Conservation (phyloP, 352 stramenopile genomes). For the Phytophthora idaei region DNA sequence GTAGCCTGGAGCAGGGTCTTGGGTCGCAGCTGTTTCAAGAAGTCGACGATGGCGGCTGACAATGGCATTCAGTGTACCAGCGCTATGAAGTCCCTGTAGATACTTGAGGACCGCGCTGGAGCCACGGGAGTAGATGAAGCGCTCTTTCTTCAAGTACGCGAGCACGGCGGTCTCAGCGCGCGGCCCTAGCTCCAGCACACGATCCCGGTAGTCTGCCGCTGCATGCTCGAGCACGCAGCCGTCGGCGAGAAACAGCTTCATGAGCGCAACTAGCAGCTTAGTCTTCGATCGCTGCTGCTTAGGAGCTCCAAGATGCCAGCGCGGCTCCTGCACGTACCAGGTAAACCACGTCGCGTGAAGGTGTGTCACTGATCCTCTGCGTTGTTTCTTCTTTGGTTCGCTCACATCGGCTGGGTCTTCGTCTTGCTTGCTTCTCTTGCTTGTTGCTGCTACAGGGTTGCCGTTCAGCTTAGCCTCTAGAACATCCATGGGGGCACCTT, state of each 20-base stretch:
- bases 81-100: too few relatives aligned
- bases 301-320: neutral
- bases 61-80: too few relatives aligned
- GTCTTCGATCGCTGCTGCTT: neutral
- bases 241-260: neutral
- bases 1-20: neutral
- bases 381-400: neutral
- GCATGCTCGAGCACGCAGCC: neutral
- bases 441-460: neutral
- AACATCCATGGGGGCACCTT: constrained; percentile 17
- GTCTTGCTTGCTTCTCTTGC: neutral
- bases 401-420: neutral
- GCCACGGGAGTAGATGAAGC: too few relatives aligned
- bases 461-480: constrained; percentile 18
- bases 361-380: neutral
- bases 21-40: neutral
- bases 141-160: too few relatives aligned
- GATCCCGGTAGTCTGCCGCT: neutral
- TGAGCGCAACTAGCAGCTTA: neutral
- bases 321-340: neutral
- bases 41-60: neutral
- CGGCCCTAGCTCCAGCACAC: neutral
- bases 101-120: too few relatives aligned
- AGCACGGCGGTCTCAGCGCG: too few relatives aligned
- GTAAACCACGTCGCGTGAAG: neutral